These are phyloP conservation scores for Stephania cephalantha DNA, from an alignment of 164 flowering plant genomes.

Conservation along the genomic window DNA sequence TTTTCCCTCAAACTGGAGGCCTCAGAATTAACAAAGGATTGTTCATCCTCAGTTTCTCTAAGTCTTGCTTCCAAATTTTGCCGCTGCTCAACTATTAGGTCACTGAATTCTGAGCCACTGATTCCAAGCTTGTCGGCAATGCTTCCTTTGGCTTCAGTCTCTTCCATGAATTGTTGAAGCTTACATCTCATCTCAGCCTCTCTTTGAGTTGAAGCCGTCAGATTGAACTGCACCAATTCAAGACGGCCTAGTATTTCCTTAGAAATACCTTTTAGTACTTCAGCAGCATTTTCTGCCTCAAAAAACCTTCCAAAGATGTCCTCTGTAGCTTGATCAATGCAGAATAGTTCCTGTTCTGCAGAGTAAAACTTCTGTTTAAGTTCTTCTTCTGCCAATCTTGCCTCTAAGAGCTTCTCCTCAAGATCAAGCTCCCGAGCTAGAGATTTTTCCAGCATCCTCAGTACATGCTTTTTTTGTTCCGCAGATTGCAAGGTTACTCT, in stretches of 20 bases:
- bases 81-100: slow-evolving; percentile 19
- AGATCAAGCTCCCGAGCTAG: slow-evolving; percentile 79
- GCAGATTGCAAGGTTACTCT: slow-evolving; percentile 51
- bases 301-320: slow-evolving; percentile 38
- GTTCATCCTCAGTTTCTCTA: slow-evolving; percentile 34
- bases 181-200: slow-evolving; percentile 44
- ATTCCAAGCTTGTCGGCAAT: slow-evolving; percentile 27
- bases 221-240: slow-evolving; percentile 48
- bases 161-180: slow-evolving; percentile 31
- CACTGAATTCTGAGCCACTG: slow-evolving; percentile 18
- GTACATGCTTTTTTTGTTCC: slow-evolving; percentile 58
- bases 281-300: slow-evolving; percentile 65
- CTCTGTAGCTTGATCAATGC: slow-evolving; percentile 48
- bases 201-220: slow-evolving; percentile 42
- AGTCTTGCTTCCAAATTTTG: slow-evolving; percentile 26
- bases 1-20: slow-evolving; percentile 33
- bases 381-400: slow-evolving; percentile 51
- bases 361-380: slow-evolving; percentile 39
- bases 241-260: slow-evolving; percentile 50
- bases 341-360: slow-evolving; percentile 40
- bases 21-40: slow-evolving; percentile 35
- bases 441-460: slow-evolving; percentile 89
- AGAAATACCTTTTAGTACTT: slow-evolving; percentile 48
- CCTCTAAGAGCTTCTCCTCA: slow-evolving; percentile 61
- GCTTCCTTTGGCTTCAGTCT: slow-evolving; percentile 28